A percentile compares a stretch with the other conserved stretches of the same genome.
These are phyloP conservation scores for Sporothrix pseudoabietina DNA, from an alignment of 2,329 filamentous ascomycete species.

Conservation along the genomic window DNA sequence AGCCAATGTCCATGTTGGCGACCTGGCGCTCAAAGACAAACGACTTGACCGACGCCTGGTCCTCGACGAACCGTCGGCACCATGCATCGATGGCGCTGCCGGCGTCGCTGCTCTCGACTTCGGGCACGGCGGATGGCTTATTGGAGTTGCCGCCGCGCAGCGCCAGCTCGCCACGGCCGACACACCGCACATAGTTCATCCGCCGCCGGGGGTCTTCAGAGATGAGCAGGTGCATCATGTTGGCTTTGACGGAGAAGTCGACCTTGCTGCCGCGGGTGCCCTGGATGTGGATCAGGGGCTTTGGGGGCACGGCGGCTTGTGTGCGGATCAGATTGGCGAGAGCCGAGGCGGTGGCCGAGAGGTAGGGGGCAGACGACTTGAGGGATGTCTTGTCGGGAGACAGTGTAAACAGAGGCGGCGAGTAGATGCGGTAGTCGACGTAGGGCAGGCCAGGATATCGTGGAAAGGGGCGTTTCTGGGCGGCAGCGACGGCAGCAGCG, in stretches of 20 bases:
- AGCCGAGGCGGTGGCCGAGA: constrained; percentile 50
- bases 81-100: constrained; percentile 51
- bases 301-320: constrained; percentile 57
- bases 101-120: constrained; percentile 49
- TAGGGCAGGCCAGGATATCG: constrained; percentile 52
- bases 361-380: constrained; percentile 51
- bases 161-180: constrained; percentile 53
- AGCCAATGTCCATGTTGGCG: constrained; percentile 57
- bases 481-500: constrained; percentile 23
- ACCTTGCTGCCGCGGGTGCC: constrained; percentile 49
- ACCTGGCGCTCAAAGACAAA: constrained; percentile 57
- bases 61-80: constrained; percentile 52
- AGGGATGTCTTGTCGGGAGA: constrained; percentile 53
- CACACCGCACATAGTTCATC: constrained; percentile 58
- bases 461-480: constrained; percentile 38
- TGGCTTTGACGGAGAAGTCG: constrained; percentile 58
- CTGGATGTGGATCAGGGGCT: constrained; percentile 54
- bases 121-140: constrained; percentile 48
- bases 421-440: constrained; percentile 57
- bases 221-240: constrained; percentile 57
- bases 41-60: constrained; percentile 49
- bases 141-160: constrained; percentile 48
- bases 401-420: constrained; percentile 54
- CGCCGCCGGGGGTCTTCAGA: constrained; percentile 49
- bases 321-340: constrained; percentile 51